Evolutionary conservation across 768 basidiomycete species (phyloP).

Genomic region (Clitopilus hobsonii): DNA sequence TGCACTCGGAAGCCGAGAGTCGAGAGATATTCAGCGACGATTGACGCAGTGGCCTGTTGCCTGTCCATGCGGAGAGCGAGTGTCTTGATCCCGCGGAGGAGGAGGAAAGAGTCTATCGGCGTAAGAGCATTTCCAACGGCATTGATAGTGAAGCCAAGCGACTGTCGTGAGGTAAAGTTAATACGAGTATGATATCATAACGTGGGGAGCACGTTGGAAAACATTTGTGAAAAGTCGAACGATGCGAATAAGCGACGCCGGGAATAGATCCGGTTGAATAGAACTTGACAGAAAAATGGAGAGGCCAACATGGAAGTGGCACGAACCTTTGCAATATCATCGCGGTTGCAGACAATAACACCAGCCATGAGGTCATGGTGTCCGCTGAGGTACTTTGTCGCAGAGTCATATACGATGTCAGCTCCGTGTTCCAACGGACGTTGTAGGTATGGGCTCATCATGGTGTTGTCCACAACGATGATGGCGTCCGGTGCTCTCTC

Average conservation of each 20-base stretch:
- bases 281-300: background rate
- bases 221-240: constrained; percentile 3
- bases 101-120: constrained; percentile 94
- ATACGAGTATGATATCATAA: background rate
- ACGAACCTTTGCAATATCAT: constrained; percentile 80
- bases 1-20: constrained; percentile 84
- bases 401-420: constrained; percentile 97
- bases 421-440: constrained; percentile 93
- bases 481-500: constrained; percentile 75
- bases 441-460: constrained; percentile 99
- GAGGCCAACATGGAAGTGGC: background rate
- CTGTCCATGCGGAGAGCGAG: constrained; percentile 94
- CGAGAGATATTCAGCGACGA: constrained; percentile 84
- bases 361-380: constrained; percentile 99
- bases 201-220: background rate
- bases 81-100: constrained; percentile 94
- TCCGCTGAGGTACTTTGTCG: constrained; percentile 95
- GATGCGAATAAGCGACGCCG: background rate
- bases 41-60: constrained; percentile 77
- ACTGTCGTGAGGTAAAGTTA: constrained; percentile 34
- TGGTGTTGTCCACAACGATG: constrained; percentile 94
- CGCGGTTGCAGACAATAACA: constrained; percentile 85
- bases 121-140: constrained; percentile 90
- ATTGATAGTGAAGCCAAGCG: constrained; percentile 90
- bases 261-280: background rate